Evolutionary conservation across 1,284 basidiomycete genomes (phyloP), one percentile per base, ranked within the genome.

Genomic region (Cutaneotrichosporon dermatis): DNA sequence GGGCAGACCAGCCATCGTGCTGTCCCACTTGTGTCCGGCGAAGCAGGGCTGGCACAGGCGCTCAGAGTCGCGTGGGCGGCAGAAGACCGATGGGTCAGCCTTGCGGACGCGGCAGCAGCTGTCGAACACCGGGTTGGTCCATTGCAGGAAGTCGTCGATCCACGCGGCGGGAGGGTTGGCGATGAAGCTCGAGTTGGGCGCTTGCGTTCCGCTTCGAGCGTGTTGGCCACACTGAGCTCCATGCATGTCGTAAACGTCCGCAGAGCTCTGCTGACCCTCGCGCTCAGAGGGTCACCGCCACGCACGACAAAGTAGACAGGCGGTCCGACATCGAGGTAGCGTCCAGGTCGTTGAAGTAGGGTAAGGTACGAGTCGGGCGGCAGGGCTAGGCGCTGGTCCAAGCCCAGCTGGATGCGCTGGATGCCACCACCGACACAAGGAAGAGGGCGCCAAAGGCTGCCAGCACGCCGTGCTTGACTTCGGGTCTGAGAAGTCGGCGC

Each of bases 231-330:
- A 0, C 93, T 96, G 42, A 86, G 82, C 39, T 90, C 87, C 44
- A 87, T 79, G 73, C 95, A 99, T 0, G 95, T 96, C 0, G 95
- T 94, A 79, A 98, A 98, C 93, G 84, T 6, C 90, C 92, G 71
- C 95, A 99, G 4, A 98, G 82, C 12, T 84, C 81, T 89, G 90
- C 76, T 97, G 92, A 4, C 86, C 87, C 6, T 76, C 60, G 42
- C 89, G 83, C 46, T 81, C 72, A 0, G 85, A 84, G 87, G 84
- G 66, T 94, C 82, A 39, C 88, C 72, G 60, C 84, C 83, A 44
- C 83, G 82, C 4, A 86, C 82, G 51, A 96, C 89, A 72, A 98
- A 98, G 80, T 97, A 99, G 35, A 98, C 90, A 0, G 95, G 95
- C 11, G 95, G 94, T 10, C 95, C 95, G 59, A 98, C 83, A 67